Evolutionary conservation across 1,284 basidiomycete genomes (phyloP).

Genomic region (Dichomitus squalens): DNA sequence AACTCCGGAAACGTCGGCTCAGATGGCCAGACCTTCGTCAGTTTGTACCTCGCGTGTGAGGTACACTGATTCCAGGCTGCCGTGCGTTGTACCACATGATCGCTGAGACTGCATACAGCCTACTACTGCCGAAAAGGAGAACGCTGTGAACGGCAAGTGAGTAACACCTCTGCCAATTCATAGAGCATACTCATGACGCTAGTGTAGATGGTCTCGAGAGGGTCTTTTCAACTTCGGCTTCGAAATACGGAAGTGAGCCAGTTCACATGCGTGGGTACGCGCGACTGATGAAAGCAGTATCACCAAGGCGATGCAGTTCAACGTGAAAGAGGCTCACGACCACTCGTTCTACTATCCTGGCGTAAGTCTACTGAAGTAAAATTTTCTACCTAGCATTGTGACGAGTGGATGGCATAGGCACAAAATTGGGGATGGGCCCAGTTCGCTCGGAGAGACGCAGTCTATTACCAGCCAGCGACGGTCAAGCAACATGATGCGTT

Average conservation of each 20-base stretch:
- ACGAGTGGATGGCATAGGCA: constrained; percentile 45
- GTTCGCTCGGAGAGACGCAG: constrained; percentile 75
- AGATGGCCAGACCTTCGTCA: constrained; percentile 49
- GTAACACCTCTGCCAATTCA: constrained; percentile 17
- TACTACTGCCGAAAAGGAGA: constrained; percentile 74
- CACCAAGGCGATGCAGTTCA: constrained; percentile 54
- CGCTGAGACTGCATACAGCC: constrained; percentile 46
- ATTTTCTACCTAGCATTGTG: background rate
- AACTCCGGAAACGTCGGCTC: constrained; percentile 68
- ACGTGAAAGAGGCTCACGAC: constrained; percentile 79
- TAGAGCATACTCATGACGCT: background rate
- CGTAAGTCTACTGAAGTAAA: constrained; percentile 40
- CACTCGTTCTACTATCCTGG: constrained; percentile 79
- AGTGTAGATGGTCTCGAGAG: constrained; percentile 74
- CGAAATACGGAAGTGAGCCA: constrained; percentile 70
- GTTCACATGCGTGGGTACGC: background rate
- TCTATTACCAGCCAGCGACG: constrained; percentile 63
- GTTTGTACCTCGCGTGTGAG: constrained; percentile 81
- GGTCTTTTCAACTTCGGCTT: constrained; percentile 86
- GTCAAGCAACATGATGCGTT: constrained; percentile 69
- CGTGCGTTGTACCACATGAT: background rate
- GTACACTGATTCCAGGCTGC: constrained; percentile 45
- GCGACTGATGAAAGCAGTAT: constrained; percentile 37
- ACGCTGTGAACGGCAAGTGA: constrained; percentile 61
- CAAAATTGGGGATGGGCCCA: constrained; percentile 87